phyloP scores from a whole-genome alignment of 75 land plant species.

The Ceratopteris richardii region DNA sequence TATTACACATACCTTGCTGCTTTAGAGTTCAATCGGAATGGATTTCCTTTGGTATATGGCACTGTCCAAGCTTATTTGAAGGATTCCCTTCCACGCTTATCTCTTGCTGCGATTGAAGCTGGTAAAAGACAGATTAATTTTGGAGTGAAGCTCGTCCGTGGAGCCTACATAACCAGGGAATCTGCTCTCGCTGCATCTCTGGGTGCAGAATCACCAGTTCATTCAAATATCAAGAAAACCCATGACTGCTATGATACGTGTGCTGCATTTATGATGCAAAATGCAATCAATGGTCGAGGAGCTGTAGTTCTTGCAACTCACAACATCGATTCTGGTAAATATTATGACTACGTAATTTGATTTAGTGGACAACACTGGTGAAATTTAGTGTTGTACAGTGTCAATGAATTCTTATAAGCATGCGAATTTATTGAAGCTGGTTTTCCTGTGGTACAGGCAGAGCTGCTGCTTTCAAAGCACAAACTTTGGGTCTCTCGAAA shows the following conservation, averaged over 20 bases:
- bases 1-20: constrained; percentile 57
- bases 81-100: constrained; percentile 58
- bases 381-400: too few species aligned
- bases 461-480: constrained; percentile 45
- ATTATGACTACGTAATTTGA: constrained; percentile 1
- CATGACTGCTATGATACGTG: constrained; percentile 68
- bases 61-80: constrained; percentile 84
- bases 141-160: constrained; percentile 84
- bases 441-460: constrained; percentile 35
- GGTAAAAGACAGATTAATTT: constrained; percentile 42
- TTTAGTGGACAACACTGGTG: too few species aligned
- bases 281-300: constrained; percentile 39
- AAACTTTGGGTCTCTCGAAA: constrained; percentile 44
- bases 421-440: too few species aligned
- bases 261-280: constrained; percentile 59
- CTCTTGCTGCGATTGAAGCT: constrained; percentile 36
- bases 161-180: constrained; percentile 80
- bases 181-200: constrained; percentile 40
- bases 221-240: constrained; percentile 54
- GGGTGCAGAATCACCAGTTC: constrained; percentile 56
- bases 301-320: constrained; percentile 76
- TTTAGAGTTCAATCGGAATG: constrained; percentile 29
- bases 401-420: too few species aligned
- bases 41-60: constrained; percentile 49
- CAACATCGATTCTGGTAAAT: constrained; percentile 69